phyloP scores from a whole-genome alignment of 1,284 basidiomycete species.

The Neolentinus lepideus region DNA sequence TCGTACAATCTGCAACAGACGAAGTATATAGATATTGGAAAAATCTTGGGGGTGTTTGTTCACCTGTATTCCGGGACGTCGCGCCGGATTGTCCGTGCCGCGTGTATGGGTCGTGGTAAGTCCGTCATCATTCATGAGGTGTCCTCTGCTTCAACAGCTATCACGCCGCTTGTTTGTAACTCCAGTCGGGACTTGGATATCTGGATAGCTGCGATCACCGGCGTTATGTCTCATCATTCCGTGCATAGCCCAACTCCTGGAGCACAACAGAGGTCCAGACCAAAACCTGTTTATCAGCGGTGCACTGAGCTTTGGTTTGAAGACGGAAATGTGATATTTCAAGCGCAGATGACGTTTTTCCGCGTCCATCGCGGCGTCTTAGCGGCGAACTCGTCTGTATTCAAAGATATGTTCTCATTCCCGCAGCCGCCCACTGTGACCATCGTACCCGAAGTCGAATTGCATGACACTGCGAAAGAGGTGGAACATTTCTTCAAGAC shows the following conservation, averaged over 20 bases:
- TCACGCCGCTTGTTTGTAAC: too few species aligned
- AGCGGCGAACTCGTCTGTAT: background rate
- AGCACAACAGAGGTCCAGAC: background rate
- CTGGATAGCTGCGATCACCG: too few species aligned
- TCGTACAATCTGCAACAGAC: too few species aligned
- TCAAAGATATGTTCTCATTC: background rate
- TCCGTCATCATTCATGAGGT: background rate
- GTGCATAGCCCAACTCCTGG: too few species aligned
- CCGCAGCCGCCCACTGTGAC: background rate
- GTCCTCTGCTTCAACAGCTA: too few species aligned
- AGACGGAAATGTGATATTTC: slow-evolving; percentile 4
- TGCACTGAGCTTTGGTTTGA: slow-evolving; percentile 1
- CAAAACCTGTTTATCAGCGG: background rate
- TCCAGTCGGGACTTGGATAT: too few species aligned
- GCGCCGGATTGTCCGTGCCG: too few species aligned
- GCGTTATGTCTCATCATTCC: too few species aligned
- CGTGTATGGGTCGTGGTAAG: too few species aligned
- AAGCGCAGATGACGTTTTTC: slow-evolving; percentile 6
- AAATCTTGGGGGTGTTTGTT: too few species aligned
- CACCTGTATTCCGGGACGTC: too few species aligned
- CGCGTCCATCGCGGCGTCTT: background rate
- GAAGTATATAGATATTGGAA: too few species aligned
- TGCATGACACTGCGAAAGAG: background rate
- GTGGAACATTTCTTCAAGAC: background rate
- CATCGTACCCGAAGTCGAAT: background rate